Evolutionary conservation across 176 grass and related monocot genomes (phyloP), one percentile per base, ranked within the genome.

Genomic region (Oropetium thomaeum): DNA sequence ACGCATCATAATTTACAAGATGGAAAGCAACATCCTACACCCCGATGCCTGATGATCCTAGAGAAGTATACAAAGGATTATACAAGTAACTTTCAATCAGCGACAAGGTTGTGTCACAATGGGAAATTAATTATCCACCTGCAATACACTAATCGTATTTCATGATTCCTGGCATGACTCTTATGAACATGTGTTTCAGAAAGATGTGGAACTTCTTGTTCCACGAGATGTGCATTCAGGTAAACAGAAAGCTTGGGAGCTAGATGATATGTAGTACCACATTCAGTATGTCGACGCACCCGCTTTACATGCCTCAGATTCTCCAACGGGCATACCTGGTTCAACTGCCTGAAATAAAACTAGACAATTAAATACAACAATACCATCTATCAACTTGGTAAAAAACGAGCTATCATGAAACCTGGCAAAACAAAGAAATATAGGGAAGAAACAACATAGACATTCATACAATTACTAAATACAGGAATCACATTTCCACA

Each of bases 261-360:
- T 20, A 70, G 43, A 44, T 22, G 7, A 0, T 5, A n/a, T n/a
- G 22, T 9, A 23, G 8, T 10, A 69, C 44, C 65, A n/a, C 45
- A 70, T 19, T 35, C 71, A 65, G 14, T 17, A 44, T 2, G 32
- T 62, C 73, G 72, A 65, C 73, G 67, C 9, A 87, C 79, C 60
- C 85, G 47, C 67, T 87, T 87, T 47, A 87, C 78, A 82, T 87
- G 85, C 13, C 67, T 75, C 28, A 87, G 32, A 82, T 82, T 78
- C 23, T 87, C 85, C 41, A 87, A 49, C 25, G 85, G 85, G 49
- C 85, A 87, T 42, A 62, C 26, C 14, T 87, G 85, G 70, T 43
- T 87, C 68, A 87, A 67, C 42, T 87, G 79, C 67, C 85, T 87
- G 73, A 65, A 82, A 78, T 0, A 49, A 60, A 1, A 25, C 39